Base-by-base conservation (phyloP, 2,329 filamentous ascomycete species). In the Pseudogymnoascus destructans region DNA sequence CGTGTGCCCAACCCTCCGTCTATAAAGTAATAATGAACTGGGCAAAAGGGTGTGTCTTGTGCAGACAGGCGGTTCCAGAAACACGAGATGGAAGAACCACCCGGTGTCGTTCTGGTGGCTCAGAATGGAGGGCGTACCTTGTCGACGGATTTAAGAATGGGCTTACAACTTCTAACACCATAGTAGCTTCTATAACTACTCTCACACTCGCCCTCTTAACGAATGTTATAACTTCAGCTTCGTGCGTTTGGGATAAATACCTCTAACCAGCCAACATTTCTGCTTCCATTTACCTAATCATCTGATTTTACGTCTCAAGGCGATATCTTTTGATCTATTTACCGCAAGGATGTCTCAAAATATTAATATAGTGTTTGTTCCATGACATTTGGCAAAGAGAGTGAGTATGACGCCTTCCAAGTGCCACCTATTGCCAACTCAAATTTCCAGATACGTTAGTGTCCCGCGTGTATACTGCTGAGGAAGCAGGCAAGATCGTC, bases 401-500 rank as follows among this genome's bases (percentile, higher is more conserved):
- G 55, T 38, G 17, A 32, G 38, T 57, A 11, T 7, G 17, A 57
- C 17, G 32, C 15, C 13, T 15, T 10, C 6, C 1, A 57, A 57
- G 5, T 8, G 17, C 17, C 55, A 40, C 27, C 19, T 10, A 19
- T 15, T 10, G 55, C 55, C 38, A 11, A 40, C 36, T 19, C 11
- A 4, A 10, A 19, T 19, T 40, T 40, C 11, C 19, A 42, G 38
- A 23, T 23, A 42, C 38, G 2, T 15, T 42, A 7, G 38, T 19
- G 2, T 42, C 38, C 38, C 38, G 38, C 1, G 19, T 54, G 2
- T 9, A 55, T 40, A 57, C 33, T n/a, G 56, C 69, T 6, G 54
- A 80, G 52, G 80, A 82, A 25, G 82, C 77, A 68, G 81, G 79
- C 59, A 74, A 76, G 61, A 79, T 79, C 57, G 75, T 88, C 33